Evolutionary conservation across 1,139 yeast species (phyloP).

Genomic region (Cylindricascospora bacillispora): DNA sequence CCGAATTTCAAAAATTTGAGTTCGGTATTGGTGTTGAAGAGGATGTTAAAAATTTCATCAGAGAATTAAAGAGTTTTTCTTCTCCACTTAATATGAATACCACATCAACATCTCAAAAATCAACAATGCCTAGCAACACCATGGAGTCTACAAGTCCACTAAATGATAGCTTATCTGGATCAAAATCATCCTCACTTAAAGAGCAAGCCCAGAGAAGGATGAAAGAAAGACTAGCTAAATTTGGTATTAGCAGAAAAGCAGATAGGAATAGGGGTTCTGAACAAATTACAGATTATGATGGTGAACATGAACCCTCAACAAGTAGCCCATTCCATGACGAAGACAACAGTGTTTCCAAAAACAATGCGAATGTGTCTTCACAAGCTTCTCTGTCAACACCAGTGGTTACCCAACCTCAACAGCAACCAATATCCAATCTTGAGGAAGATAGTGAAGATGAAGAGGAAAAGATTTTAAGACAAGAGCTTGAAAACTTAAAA

Average conservation of each 20-base stretch:
- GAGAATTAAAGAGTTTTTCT: constrained; percentile 30
- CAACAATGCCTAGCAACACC: not conserved
- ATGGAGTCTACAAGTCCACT: not conserved
- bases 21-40: constrained; percentile 68
- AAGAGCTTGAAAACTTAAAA: constrained; percentile 32
- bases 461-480: constrained; percentile 28
- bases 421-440: not conserved
- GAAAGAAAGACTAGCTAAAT: constrained; percentile 78
- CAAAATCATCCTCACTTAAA: constrained; percentile 71
- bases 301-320: not conserved
- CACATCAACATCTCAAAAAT: constrained; percentile 13
- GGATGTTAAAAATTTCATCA: constrained; percentile 53
- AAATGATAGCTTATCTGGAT: constrained; percentile 33
- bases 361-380: not conserved
- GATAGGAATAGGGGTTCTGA: constrained; percentile 4
- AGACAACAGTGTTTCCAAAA: not conserved
- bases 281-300: not conserved
- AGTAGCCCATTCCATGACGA: constrained; percentile 2
- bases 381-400: not conserved
- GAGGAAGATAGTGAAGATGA: constrained; percentile 26
- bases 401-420: not conserved
- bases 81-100: constrained; percentile 2
- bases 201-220: constrained; percentile 86
- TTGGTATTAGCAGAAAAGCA: constrained; percentile 51
- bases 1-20: constrained; percentile 69